Evolutionary conservation across 129 eudicot species (phyloP).

Genomic region (Flaveria brownii): DNA sequence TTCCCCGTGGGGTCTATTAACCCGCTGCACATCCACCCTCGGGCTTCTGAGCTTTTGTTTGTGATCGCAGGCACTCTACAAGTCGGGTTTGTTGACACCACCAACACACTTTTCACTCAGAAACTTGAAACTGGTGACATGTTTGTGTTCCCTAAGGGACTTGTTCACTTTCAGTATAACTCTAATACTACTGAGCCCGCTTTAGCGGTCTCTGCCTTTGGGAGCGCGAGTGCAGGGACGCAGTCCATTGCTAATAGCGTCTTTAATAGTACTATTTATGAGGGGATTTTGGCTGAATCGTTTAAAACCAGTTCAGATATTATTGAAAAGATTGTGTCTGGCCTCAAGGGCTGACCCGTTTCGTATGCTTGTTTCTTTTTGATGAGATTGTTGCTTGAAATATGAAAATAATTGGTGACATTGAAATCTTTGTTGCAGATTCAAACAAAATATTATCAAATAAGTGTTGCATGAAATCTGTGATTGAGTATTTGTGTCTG

Average conservation of each 20-base stretch:
- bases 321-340: conserved; percentile 40
- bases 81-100: conserved; percentile 44
- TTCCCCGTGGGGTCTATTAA: conserved; percentile 37
- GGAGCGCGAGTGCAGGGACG: conserved; percentile 43
- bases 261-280: conserved; percentile 38
- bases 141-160: conserved; percentile 47
- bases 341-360: conserved; percentile 29
- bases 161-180: conserved; percentile 43
- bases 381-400: conserved; percentile 26
- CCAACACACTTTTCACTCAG: conserved; percentile 39
- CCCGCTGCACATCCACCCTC: conserved; percentile 49
- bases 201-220: conserved; percentile 42
- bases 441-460: background rate
- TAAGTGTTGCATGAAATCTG: background rate
- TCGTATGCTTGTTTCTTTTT: conserved; percentile 12
- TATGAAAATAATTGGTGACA: conserved; percentile 29
- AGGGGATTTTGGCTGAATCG: conserved; percentile 37
- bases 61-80: conserved; percentile 32
- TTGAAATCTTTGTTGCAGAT: conserved; percentile 14
- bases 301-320: conserved; percentile 34
- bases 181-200: conserved; percentile 27
- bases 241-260: conserved; percentile 38
- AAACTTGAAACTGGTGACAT: conserved; percentile 38
- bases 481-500: background rate
- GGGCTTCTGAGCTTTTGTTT: conserved; percentile 44